Base-by-base conservation (phyloP, 2,329 filamentous ascomycete genomes). In the Colletotrichum sp. region DNA sequence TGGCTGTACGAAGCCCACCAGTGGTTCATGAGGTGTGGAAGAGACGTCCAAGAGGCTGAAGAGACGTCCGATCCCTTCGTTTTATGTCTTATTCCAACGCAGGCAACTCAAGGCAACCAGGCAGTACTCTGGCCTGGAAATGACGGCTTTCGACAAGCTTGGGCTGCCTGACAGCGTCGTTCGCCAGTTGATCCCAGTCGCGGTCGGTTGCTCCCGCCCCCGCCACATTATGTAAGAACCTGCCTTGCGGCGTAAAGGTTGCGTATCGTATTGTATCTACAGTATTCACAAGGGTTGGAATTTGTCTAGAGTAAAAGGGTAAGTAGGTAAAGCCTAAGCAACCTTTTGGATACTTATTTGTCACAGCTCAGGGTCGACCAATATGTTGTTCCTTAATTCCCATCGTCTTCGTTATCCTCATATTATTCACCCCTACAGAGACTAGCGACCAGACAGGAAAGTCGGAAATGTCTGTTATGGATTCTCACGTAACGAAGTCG, bases 21-120 rank as follows among this genome's bases (percentile, higher is more conserved):
- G 13, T 38, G 56, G 13, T 56, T 26, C n/a, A 8, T 34, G 18
- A 58, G 32, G 30, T 73, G 55, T n/a, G 24, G 73, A 26, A 32
- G 32, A 43, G 62, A 66, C 43, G 73, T 63, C 59, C 36, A 55
- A 62, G 32, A 73, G 62, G 69, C 73, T 73, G 56, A 73, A 73
- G 52, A 63, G 56, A 64, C 9, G 52, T 21, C 55, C 62, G 48
- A 34, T 16, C 14, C 43, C 73, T 21, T 68, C 56, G 16, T 52
- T 36, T 38, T 62, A 56, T 61, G n/a, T 24, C 21, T 36, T n/a
- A 36, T 72, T 34, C 43, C 64, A 48, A 61, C 24, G n/a, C 36
- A 38, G 52, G 30, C 71, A 64, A 58, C n/a, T 71, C 28, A 38
- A 62, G 52, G 72, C 55, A 30, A 67, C 24, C 55, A 68, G 73